Evolutionary conservation across 768 basidiomycete genomes (phyloP), one percentile per base, ranked within the genome.

Genomic region (Russula olivacea): DNA sequence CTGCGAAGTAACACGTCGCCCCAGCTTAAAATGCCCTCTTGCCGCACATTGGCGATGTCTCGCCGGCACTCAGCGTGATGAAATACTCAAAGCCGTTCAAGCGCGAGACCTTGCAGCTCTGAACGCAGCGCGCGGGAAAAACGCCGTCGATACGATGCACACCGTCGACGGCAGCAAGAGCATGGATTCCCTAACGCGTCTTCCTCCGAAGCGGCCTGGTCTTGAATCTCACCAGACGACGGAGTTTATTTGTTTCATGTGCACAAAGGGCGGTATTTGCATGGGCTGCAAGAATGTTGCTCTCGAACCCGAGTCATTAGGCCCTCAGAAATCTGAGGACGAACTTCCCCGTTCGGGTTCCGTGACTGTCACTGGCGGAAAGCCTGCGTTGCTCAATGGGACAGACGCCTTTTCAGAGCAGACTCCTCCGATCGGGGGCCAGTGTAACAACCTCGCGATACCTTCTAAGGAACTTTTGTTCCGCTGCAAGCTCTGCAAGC

Each of bases 401-500:
- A 43, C 17, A 23, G 23, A 38, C 19, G 23, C 28, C 30, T 7
- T 38, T 32, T 32, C 57, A 14, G 52, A n/a, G 2, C 63, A 28
- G 47, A 50, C 30, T 43, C 48, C 30, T 21, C 8, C 32, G 47
- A 43, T 23, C 30, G 19, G 19, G 32, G 51, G 12, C 32, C 63
- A 59, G 21, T 12, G 5, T 32, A 15, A 43, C 21, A 45, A 56
- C 40, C 2, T 32, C 4, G 14, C 23, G 45, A 38, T 50, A 19
- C 38, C 48, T 43, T 55, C 71, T 11, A 64, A 61, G 14, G 79
- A 85, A 67, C 78, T 92, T 11, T 76, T 93, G 38, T 96, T 92
- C 73, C 81, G 94, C 28, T 97, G 94, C 73, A 72, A 85, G 55
- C 81, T 86, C 21, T 97, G 94, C 79, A 90, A 88, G 69, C 85